phyloP scores from a whole-genome alignment of 352 stramenopile genomes.

The Phytophthora rubi region DNA sequence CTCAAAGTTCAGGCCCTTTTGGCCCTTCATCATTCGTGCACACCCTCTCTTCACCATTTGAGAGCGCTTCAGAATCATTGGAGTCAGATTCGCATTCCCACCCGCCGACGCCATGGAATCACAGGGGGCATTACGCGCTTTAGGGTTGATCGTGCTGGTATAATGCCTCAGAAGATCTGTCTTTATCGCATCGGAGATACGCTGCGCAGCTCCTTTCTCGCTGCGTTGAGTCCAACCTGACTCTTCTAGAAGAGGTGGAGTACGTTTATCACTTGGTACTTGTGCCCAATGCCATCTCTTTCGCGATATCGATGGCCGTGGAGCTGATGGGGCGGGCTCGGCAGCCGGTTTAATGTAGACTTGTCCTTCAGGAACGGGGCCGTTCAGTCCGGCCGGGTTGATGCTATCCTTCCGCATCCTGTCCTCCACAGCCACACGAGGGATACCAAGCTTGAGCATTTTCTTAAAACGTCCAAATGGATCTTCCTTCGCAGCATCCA shows the following conservation, averaged over 20 bases:
- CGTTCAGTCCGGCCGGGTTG: slow-evolving; percentile 23
- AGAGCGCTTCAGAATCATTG: not conserved
- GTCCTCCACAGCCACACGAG: slow-evolving; percentile 25
- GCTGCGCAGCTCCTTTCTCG: slow-evolving; percentile 16
- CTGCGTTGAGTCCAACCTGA: slow-evolving; percentile 27
- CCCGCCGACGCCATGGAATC: slow-evolving; percentile 7
- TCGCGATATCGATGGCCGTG: slow-evolving; percentile 8
- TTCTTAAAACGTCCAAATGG: slow-evolving; percentile 24
- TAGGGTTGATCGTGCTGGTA: slow-evolving; percentile 6
- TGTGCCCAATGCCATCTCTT: slow-evolving; percentile 35
- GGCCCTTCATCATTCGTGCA: slow-evolving; percentile 28
- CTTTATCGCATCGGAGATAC: slow-evolving; percentile 14
- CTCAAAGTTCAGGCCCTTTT: slow-evolving; percentile 36
- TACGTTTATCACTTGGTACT: slow-evolving; percentile 23
- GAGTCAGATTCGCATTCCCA: not conserved
- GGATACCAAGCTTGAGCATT: slow-evolving; percentile 39
- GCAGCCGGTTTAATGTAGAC: not conserved
- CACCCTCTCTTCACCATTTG: slow-evolving; percentile 10
- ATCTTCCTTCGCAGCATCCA: slow-evolving; percentile 9
- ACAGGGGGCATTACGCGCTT: not conserved
- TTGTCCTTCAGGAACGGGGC: not conserved
- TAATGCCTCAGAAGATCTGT: slow-evolving; percentile 22
- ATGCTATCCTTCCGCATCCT: slow-evolving; percentile 35
- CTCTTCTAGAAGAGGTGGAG: slow-evolving; percentile 12
- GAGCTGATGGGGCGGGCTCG: not conserved